Base-by-base conservation (phyloP, 2,329 filamentous ascomycete genomes). In the Phyllachora maydis region DNA sequence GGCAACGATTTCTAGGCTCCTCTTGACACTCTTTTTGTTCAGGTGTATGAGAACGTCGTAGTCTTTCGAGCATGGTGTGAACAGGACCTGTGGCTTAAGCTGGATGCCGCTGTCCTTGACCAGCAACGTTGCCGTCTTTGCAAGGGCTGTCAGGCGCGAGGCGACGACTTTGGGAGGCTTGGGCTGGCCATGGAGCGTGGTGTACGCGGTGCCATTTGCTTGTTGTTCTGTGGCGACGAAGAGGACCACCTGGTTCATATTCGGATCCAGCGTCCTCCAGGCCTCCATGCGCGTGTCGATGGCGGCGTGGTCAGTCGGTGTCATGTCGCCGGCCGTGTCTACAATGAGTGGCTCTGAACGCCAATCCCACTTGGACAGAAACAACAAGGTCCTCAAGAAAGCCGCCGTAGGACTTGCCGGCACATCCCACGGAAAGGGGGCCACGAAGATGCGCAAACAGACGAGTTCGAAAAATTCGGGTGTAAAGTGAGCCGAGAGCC, bases 321-420 rank as follows among this genome's bases (percentile, higher is more conserved):
- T 62, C 39, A 90, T 56, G 9, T 68, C 62, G 29, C 59, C 63
- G 8, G 67, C 62, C 14, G 79, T 61, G 43, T 93, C 81, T 14
- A 93, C 59, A 16, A 92, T 58, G 16, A 95, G 56, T 2, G 88
- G 76, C 25, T 82, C 72, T 6, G 70, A 58, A 14, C 77, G 67
- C 88, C 88, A 98, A 43, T 95, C 81, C 82, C 88, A 98, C 19
- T 69, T 62, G 2, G 82, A 68, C 9, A 98, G 56, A 43, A 85
- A 75, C 16, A 72, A 54, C 2, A 98, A 54, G 1, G 78, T 77
- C 12, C 83, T 69, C 14, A 91, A 49, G 40, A 98, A 85, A 4
- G 78, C 88, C 0, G 74, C 73, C 35, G 70, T 69, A 7, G 73
- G 58, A 35, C 73, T 85, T 0, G 75, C 74, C 0, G 90, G 85